phyloP scores from a whole-genome alignment of 352 stramenopile genomes.

The Globisporangium spiculum region DNA sequence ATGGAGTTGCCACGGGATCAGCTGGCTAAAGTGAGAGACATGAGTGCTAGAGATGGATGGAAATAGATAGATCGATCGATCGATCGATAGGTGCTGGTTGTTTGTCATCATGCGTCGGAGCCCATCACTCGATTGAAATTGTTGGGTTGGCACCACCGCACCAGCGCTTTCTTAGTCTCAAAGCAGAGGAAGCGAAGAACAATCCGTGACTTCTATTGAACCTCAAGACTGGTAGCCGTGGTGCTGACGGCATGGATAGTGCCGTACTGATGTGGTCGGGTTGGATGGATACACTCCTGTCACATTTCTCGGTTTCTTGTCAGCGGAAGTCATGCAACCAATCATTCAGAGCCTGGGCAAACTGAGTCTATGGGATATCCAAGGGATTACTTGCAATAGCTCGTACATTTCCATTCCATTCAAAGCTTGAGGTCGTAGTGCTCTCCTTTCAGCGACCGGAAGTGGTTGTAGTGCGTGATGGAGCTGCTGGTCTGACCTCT shows the following conservation, averaged over 20 bases:
- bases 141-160: not conserved
- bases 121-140: not conserved
- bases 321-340: not conserved
- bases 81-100: not conserved
- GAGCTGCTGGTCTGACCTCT: constrained; percentile 24
- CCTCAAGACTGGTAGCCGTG: not conserved
- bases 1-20: not conserved
- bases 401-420: not conserved
- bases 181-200: not conserved
- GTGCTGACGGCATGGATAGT: not conserved
- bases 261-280: not conserved
- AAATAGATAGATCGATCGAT: not conserved
- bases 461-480: constrained; percentile 40
- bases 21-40: not conserved
- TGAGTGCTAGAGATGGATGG: not conserved
- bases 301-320: not conserved
- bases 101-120: not conserved
- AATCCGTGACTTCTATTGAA: not conserved
- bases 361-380: too few species aligned
- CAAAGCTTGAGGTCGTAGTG: constrained; percentile 62
- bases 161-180: not conserved
- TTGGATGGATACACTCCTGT: not conserved
- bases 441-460: constrained; percentile 39
- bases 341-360: not conserved
- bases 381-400: too few species aligned